phyloP scores from a whole-genome alignment of 768 basidiomycete species.

The Gymnopilus dilepis region DNA sequence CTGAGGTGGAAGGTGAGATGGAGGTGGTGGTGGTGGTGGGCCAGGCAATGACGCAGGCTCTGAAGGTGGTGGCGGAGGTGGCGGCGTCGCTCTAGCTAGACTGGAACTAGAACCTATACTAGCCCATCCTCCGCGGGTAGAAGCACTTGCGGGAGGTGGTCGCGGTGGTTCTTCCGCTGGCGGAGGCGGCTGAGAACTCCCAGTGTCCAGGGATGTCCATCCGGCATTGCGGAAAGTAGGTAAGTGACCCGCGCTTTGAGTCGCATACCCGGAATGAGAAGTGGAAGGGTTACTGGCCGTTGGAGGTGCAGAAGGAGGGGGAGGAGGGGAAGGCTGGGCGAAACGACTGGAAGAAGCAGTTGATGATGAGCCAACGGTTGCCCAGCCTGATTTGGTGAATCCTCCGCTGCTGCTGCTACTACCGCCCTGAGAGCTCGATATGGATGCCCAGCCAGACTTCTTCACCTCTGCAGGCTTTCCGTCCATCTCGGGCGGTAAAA shows the following conservation, averaged over 20 bases:
- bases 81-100: constrained; percentile 22
- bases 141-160: background rate
- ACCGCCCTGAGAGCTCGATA: constrained; percentile 27
- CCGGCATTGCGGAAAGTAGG: constrained; percentile 54
- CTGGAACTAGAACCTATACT: constrained; percentile 13
- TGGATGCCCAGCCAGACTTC: constrained; percentile 57
- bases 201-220: constrained; percentile 69
- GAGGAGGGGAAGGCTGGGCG: constrained; percentile 14
- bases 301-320: background rate
- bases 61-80: constrained; percentile 30
- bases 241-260: constrained; percentile 12
- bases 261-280: background rate
- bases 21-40: constrained; percentile 24
- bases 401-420: constrained; percentile 32
- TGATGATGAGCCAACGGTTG: constrained; percentile 42
- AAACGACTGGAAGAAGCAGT: constrained; percentile 16
- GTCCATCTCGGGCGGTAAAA: constrained; percentile 29
- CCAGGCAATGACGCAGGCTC: constrained; percentile 17
- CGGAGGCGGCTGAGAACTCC: constrained; percentile 37
- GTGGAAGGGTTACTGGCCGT: background rate
- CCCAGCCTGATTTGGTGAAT: constrained; percentile 57
- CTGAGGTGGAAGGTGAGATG: constrained; percentile 26
- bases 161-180: constrained; percentile 16
- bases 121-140: constrained; percentile 9
- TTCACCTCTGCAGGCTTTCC: constrained; percentile 35